Conservation (phyloP, 1,139 yeast species). For the Sugiyamaella neomexicana region DNA sequence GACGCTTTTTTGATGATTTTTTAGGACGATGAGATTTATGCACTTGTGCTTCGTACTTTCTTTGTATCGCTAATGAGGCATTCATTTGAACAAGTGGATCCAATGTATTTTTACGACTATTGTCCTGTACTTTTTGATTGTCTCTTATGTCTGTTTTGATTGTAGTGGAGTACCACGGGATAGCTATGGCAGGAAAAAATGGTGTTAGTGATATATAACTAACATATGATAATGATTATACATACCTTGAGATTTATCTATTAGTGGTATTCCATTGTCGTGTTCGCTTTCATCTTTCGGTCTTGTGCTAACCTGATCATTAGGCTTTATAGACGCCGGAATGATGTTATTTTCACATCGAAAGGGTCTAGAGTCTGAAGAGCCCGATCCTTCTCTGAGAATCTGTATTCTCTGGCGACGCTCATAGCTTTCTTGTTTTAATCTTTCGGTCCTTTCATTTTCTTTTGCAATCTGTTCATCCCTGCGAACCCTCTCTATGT, state of each 20-base stretch:
- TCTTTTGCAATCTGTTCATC: constrained; percentile 34
- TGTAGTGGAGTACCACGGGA: constrained; percentile 7
- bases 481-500: constrained; percentile 36
- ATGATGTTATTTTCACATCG: neutral
- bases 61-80: constrained; percentile 9
- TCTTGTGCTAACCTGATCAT: neutral
- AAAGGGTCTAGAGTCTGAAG: neutral
- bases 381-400: neutral
- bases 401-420: constrained; percentile 16
- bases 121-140: neutral
- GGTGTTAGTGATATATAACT: constrained; percentile 7
- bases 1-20: neutral
- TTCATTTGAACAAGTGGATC: constrained; percentile 19
- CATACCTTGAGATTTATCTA: constrained; percentile 6
- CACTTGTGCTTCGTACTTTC: constrained; percentile 6
- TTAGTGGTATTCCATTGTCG: constrained; percentile 6
- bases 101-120: constrained; percentile 7
- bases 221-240: neutral
- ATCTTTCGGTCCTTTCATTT: constrained; percentile 22
- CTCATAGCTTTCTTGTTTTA: constrained; percentile 18
- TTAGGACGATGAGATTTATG: neutral
- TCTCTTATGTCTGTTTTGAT: neutral
- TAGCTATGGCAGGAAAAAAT: constrained; percentile 6
- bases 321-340: neutral
- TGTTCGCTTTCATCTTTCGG: neutral